Evolutionary conservation across 331 rosid genomes (phyloP).

Genomic region (Pyrus hybrid): DNA sequence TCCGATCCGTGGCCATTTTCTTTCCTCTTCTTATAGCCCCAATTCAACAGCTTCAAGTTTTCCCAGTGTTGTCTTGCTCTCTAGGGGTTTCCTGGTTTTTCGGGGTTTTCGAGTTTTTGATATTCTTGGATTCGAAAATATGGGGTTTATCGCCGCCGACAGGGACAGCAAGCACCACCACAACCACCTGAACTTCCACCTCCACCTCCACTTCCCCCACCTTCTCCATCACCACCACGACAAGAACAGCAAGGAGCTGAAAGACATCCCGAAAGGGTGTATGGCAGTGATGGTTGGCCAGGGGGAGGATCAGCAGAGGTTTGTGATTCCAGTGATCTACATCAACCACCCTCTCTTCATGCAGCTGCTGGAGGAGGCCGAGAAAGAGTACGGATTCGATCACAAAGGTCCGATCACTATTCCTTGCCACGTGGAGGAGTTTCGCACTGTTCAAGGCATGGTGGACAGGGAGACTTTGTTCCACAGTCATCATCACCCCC

Average conservation of each 20-base stretch:
- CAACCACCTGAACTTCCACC: constrained; percentile 37
- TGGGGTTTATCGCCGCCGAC: constrained; percentile 23
- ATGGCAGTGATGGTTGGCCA: constrained; percentile 64
- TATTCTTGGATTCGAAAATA: neutral
- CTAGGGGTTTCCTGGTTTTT: neutral
- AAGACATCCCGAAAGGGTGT: constrained; percentile 68
- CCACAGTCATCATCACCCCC: constrained; percentile 1
- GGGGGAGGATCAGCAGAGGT: constrained; percentile 63
- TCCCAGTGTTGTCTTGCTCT: neutral
- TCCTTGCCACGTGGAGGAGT: constrained; percentile 78
- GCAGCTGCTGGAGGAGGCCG: constrained; percentile 68
- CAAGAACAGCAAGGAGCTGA: constrained; percentile 29
- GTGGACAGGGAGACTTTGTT: constrained; percentile 44
- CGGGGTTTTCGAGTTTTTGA: neutral
- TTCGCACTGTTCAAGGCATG: constrained; percentile 57
- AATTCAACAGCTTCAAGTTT: neutral
- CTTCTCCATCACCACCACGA: constrained; percentile 16
- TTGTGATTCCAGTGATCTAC: constrained; percentile 77
- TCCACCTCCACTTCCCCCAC: constrained; percentile 30
- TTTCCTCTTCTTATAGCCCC: constrained; percentile 35
- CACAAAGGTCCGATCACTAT: constrained; percentile 85
- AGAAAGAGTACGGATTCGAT: constrained; percentile 77
- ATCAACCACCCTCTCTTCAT: constrained; percentile 82
- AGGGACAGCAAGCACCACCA: neutral
- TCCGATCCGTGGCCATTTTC: constrained; percentile 97